These are phyloP conservation scores for Barnettozyma wickerhamii DNA, from an alignment of 805 yeast species.

Conservation along the genomic window DNA sequence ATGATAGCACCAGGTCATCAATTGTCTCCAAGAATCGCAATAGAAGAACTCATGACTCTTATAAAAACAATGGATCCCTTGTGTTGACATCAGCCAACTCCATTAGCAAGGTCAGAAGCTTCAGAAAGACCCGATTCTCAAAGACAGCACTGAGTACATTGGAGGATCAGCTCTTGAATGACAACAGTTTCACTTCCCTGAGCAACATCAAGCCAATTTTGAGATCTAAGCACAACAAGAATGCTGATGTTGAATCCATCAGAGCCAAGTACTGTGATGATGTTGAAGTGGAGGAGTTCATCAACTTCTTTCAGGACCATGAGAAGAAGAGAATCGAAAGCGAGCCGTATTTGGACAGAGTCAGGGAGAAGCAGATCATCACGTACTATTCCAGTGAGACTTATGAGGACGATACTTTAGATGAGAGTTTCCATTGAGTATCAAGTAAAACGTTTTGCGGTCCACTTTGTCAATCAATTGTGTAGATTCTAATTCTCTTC, in stretches of 20 bases:
- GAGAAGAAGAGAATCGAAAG: slow-evolving; percentile 32
- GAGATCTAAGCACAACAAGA: slow-evolving; percentile 31
- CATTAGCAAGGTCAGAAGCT: neutral
- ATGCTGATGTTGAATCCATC: slow-evolving; percentile 31
- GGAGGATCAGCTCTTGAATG: neutral
- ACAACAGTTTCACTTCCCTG: neutral
- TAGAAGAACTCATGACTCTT: slow-evolving; percentile 1
- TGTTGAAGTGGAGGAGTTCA: slow-evolving; percentile 33
- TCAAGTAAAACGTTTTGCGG: too few species aligned
- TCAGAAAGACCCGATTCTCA: neutral
- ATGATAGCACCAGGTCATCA: slow-evolving; percentile 26
- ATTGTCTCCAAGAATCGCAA: slow-evolving; percentile 5
- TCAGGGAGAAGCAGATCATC: slow-evolving; percentile 35
- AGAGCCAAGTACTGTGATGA: slow-evolving; percentile 36
- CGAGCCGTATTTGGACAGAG: slow-evolving; percentile 29
- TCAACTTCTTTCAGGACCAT: slow-evolving; percentile 31
- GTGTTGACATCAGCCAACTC: slow-evolving; percentile 5
- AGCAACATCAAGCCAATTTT: slow-evolving; percentile 31
- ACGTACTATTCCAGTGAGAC: slow-evolving; percentile 27
- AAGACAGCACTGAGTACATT: neutral
- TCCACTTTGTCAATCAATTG: too few species aligned
- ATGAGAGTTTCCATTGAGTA: slow-evolving; percentile 2
- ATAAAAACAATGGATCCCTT: slow-evolving; percentile 10
- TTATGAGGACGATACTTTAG: slow-evolving; percentile 2
- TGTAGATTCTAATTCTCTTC: too few species aligned